These are phyloP conservation scores for Neolentinus lepideus DNA, from an alignment of 1,284 basidiomycete genomes.

Conservation along the genomic window DNA sequence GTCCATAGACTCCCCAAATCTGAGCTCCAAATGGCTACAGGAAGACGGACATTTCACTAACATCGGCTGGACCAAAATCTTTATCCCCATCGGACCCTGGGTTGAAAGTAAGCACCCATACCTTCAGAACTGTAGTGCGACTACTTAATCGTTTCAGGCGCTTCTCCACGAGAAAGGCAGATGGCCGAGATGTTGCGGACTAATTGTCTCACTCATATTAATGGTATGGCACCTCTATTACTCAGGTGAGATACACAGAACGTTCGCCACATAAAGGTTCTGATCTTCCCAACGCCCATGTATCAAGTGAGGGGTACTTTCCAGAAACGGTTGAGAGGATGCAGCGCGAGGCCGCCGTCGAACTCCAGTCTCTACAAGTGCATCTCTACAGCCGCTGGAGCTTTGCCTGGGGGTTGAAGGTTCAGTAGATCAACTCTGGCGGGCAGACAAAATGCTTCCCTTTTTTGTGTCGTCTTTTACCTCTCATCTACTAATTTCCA, in stretches of 20 bases:
- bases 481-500: not conserved
- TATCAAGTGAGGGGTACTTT: conserved; percentile 22
- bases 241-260: conserved; percentile 16
- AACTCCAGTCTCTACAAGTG: conserved; percentile 21
- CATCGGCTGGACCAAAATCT: conserved; percentile 25
- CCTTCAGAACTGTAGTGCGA: conserved; percentile 1
- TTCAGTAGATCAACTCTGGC: not conserved
- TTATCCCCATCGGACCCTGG: conserved; percentile 29
- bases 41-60: conserved; percentile 22
- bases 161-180: conserved; percentile 13
- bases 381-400: conserved; percentile 24
- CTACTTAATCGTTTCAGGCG: not conserved
- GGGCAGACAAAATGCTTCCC: not conserved
- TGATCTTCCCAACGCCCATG: not conserved
- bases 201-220: conserved; percentile 22
- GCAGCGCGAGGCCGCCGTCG: conserved; percentile 21
- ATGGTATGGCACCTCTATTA: conserved; percentile 22
- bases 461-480: not conserved
- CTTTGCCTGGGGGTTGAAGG: conserved; percentile 28
- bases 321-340: conserved; percentile 23
- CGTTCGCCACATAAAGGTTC: not conserved
- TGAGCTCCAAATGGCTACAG: conserved; percentile 25
- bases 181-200: conserved; percentile 25
- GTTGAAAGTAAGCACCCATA: conserved; percentile 15
- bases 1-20: conserved; percentile 20